Evolutionary conservation across 148 eudicot species (phyloP).

Genomic region (Amaranthus cruentus): DNA sequence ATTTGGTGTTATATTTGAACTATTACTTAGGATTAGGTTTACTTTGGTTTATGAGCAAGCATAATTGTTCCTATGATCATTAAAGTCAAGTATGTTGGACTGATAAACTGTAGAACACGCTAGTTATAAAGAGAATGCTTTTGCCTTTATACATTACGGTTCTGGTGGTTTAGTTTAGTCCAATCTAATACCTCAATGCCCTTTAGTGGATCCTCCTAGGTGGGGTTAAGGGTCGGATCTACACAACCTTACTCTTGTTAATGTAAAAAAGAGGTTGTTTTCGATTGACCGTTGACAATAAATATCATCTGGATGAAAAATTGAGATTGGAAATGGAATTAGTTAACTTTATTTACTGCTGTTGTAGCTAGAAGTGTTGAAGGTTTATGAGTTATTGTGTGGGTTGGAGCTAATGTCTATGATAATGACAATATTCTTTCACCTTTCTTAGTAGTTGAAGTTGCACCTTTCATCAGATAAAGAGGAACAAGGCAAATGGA

Average conservation of each 20-base stretch:
- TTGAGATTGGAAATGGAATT: no score
- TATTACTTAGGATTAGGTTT: background rate
- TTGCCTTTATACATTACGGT: background rate
- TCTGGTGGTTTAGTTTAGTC: background rate
- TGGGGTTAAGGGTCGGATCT: no score
- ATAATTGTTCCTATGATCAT: background rate
- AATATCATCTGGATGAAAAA: no score
- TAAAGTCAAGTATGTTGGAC: background rate
- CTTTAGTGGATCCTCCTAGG: background rate
- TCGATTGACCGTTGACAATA: no score
- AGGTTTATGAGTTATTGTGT: background rate
- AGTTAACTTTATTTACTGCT: no score
- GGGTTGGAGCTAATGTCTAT: background rate
- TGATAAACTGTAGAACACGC: background rate
- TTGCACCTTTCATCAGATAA: background rate
- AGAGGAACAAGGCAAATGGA: background rate
- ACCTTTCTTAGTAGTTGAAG: conserved; percentile 2
- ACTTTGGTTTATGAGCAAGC: background rate
- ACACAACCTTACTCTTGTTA: no score
- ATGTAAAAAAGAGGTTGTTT: no score
- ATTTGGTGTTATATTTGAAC: background rate
- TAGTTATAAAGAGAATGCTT: background rate
- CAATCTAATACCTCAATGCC: no score
- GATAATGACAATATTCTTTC: background rate
- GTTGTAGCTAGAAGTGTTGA: background rate